These are phyloP conservation scores for Breviolum minutum DNA, from an alignment of 73 alveolate species.

Conservation along the genomic window DNA sequence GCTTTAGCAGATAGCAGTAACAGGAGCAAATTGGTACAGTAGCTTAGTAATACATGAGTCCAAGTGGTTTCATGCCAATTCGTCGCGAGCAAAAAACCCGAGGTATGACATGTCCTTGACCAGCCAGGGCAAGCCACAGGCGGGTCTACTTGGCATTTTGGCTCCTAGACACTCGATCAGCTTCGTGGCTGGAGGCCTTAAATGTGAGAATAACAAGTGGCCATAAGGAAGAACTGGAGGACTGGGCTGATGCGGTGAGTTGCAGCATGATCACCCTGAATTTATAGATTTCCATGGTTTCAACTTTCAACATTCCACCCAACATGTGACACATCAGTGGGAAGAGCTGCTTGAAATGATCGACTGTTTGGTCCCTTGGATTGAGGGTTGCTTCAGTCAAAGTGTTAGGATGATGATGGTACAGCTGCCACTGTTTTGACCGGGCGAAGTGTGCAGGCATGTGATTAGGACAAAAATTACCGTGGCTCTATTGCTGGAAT, in stretches of 20 bases:
- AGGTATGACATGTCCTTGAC: constrained; percentile 92
- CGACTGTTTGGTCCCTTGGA: too few species aligned
- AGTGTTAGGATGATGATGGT: constrained; percentile 25
- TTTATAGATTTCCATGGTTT: neutral
- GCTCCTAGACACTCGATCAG: too few species aligned
- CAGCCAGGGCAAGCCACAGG: constrained; percentile 93
- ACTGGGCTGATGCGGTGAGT: neutral
- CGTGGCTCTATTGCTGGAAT: too few species aligned
- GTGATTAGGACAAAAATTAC: too few species aligned
- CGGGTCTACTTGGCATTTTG: neutral
- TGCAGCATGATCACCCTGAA: too few species aligned
- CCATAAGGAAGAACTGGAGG: constrained; percentile 77
- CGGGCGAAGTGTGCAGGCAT: neutral
- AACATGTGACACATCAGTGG: too few species aligned
- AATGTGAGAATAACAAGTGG: constrained; percentile 82
- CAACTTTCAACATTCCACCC: too few species aligned
- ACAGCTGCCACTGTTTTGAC: constrained; percentile 22
- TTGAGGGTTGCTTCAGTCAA: neutral
- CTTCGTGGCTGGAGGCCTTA: constrained; percentile 3
- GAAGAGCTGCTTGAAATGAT: too few species aligned
- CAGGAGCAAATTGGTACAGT: too few species aligned
- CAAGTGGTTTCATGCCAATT: too few species aligned
- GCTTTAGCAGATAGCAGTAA: too few species aligned
- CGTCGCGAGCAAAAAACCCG: neutral
- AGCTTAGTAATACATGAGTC: too few species aligned